Percentiles rank a stretch among this genome's conserved stretches.
Evolutionary conservation across 1,139 yeast species (phyloP).

Genomic region (Blastobotrys malaysiensis): DNA sequence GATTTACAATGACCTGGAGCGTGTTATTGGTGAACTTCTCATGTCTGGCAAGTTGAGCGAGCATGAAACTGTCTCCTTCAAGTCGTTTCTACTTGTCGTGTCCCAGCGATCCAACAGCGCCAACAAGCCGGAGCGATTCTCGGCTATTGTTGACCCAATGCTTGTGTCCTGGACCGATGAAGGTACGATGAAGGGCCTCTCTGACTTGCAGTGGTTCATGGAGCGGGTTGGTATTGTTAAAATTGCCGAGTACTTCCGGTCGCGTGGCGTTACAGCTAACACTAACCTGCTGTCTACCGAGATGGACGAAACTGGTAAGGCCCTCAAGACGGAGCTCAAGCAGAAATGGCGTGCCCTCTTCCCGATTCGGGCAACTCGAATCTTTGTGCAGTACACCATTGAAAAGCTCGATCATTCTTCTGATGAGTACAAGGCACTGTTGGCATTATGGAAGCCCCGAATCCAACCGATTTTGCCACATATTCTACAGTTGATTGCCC

Average conservation of each 20-base stretch:
- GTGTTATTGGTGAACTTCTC: constrained; percentile 68
- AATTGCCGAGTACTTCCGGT: constrained; percentile 84
- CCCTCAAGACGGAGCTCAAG: constrained; percentile 67
- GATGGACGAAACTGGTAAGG: constrained; percentile 89
- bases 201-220: constrained; percentile 96
- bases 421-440: constrained; percentile 64
- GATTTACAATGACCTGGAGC: constrained; percentile 75
- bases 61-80: constrained; percentile 91
- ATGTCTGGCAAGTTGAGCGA: constrained; percentile 69
- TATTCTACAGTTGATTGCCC: constrained; percentile 76
- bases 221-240: constrained; percentile 91
- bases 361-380: constrained; percentile 93
- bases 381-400: constrained; percentile 90
- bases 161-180: constrained; percentile 90
- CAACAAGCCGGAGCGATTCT: constrained; percentile 67
- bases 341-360: constrained; percentile 92
- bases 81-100: constrained; percentile 83
- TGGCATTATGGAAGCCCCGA: constrained; percentile 86
- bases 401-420: constrained; percentile 80
- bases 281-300: constrained; percentile 70
- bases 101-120: constrained; percentile 78
- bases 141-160: constrained; percentile 88
- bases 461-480: constrained; percentile 90
- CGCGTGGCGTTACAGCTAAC: constrained; percentile 70
- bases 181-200: constrained; percentile 79